These are phyloP conservation scores for Mollisia scopiformis DNA, from an alignment of 2,329 filamentous ascomycete genomes.

Conservation along the genomic window DNA sequence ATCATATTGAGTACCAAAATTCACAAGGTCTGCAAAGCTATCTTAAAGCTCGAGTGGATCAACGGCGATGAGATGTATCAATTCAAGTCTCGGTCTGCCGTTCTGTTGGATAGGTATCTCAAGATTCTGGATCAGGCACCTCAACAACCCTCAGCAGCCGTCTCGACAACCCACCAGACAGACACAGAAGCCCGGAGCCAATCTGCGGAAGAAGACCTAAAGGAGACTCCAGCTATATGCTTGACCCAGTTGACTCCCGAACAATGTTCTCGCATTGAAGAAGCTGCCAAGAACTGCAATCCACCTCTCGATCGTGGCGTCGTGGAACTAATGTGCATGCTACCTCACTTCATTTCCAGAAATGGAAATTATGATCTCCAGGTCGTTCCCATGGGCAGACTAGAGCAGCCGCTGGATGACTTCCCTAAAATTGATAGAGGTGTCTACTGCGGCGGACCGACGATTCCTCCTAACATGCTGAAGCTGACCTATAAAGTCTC, in stretches of 20 bases:
- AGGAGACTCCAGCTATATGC: slow-evolving; percentile 4
- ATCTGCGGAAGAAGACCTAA: background rate
- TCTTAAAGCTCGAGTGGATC: slow-evolving; percentile 1
- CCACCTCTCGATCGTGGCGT: slow-evolving; percentile 14
- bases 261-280: slow-evolving; percentile 13
- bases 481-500: background rate
- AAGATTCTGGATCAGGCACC: background rate
- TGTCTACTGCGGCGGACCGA: slow-evolving; percentile 6
- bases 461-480: slow-evolving; percentile 11
- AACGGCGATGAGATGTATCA: background rate
- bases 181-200: background rate
- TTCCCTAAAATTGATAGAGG: background rate
- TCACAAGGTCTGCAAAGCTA: slow-evolving; percentile 8
- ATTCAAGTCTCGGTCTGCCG: background rate
- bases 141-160: background rate
- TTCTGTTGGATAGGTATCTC: background rate
- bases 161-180: background rate
- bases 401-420: background rate
- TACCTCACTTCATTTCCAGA: slow-evolving; percentile 10
- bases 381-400: background rate
- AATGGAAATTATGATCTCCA: background rate
- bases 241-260: slow-evolving; percentile 14
- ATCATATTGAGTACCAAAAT: slow-evolving; percentile 1
- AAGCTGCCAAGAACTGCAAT: slow-evolving; percentile 9
- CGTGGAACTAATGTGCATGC: slow-evolving; percentile 18